A percentile compares a stretch with the other conserved stretches of the same genome.
These are phyloP conservation scores for Aspergillus latus DNA, from an alignment of 2,329 filamentous ascomycete genomes.

Conservation along the genomic window DNA sequence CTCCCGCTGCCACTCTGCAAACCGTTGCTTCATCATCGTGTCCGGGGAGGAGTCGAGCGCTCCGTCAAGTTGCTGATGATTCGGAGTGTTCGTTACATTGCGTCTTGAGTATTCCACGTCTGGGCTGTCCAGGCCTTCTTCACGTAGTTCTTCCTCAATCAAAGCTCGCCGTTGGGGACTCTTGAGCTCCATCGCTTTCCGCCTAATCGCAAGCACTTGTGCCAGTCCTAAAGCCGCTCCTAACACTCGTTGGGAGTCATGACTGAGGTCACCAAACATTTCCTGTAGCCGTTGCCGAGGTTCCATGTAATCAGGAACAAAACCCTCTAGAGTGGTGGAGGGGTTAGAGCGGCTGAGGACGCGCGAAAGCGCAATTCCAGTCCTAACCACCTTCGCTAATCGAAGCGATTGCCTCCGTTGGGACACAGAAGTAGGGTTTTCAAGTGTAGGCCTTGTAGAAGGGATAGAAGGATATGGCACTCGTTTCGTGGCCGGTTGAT, in stretches of 20 bases:
- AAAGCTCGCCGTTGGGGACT: constrained; percentile 4
- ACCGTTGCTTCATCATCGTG: constrained; percentile 31
- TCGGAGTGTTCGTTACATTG: constrained; percentile 14
- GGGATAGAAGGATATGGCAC: background rate
- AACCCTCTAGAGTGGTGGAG: constrained; percentile 5
- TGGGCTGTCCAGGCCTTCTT: constrained; percentile 4
- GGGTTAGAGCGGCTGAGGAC: constrained; percentile 27
- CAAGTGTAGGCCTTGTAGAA: constrained; percentile 10
- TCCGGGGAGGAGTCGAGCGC: background rate
- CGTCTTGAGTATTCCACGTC: constrained; percentile 1
- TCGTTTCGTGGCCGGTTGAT: constrained; percentile 7
- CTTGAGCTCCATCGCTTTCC: constrained; percentile 21
- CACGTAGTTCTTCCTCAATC: background rate
- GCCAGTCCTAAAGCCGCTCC: constrained; percentile 44
- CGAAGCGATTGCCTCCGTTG: constrained; percentile 26
- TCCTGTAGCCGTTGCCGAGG: constrained; percentile 34
- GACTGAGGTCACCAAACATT: constrained; percentile 39
- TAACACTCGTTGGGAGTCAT: constrained; percentile 41
- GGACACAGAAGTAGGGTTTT: constrained; percentile 11
- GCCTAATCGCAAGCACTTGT: constrained; percentile 43
- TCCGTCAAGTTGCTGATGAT: constrained; percentile 5
- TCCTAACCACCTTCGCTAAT: constrained; percentile 37
- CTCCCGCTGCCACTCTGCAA: constrained; percentile 47
- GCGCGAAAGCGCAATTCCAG: constrained; percentile 40
- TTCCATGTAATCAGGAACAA: constrained; percentile 19